Evolutionary conservation across 805 yeast genomes (phyloP).

Genomic region (Hanseniaspora nectarophila): DNA sequence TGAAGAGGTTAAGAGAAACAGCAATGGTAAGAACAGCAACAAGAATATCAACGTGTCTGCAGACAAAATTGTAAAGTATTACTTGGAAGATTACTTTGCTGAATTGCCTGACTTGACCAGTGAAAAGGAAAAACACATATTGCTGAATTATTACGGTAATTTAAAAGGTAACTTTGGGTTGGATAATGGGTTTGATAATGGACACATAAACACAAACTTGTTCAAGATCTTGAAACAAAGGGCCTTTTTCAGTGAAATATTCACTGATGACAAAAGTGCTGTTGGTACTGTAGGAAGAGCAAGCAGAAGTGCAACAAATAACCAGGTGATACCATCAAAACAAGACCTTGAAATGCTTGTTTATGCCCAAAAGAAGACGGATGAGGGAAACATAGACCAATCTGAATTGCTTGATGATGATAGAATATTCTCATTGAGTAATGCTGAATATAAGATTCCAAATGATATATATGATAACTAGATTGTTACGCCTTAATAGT

Average conservation of each 20-base stretch:
- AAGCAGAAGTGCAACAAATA: constrained; percentile 1
- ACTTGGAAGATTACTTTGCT: constrained; percentile 1
- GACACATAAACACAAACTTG: constrained; percentile 5
- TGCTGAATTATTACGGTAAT: constrained; percentile 10
- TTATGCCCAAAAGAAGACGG: not conserved
- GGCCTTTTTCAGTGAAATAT: not conserved
- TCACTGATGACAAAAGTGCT: not conserved
- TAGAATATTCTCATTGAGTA: constrained; percentile 13
- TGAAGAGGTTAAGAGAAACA: not conserved
- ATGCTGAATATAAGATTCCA: constrained; percentile 5
- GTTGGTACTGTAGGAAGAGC: not conserved
- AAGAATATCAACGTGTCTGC: not conserved
- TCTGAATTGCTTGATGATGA: constrained; percentile 8
- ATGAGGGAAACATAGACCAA: not conserved
- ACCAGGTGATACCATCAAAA: constrained; percentile 3
- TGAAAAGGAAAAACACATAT: constrained; percentile 3
- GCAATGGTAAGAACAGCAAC: not conserved
- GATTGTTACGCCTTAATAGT: no score
- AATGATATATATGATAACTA: not conserved
- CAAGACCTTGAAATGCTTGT: constrained; percentile 10
- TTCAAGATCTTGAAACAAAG: constrained; percentile 4
- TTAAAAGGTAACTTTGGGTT: constrained; percentile 9
- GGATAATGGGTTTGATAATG: constrained; percentile 14
- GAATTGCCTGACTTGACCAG: constrained; percentile 5
- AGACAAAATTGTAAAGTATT: not conserved